Percentiles rank a stretch among this genome's conserved stretches.
These are phyloP conservation scores for Penicillium diatomitis DNA, from an alignment of 495 filamentous ascomycete genomes.

Conservation along the genomic window DNA sequence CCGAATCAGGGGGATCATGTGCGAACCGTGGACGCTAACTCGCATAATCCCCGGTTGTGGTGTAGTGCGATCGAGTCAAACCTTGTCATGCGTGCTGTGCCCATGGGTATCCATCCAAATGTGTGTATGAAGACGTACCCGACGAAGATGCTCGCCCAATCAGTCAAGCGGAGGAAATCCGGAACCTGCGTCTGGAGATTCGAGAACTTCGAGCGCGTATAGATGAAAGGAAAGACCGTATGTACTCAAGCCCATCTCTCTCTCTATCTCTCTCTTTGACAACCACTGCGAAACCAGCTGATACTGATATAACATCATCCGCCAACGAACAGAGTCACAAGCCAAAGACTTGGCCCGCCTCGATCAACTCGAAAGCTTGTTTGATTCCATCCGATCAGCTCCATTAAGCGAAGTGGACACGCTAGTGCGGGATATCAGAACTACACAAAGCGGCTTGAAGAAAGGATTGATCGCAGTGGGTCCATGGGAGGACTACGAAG, in stretches of 20 bases:
- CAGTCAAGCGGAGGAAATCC: slow-evolving; percentile 36
- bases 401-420: slow-evolving; percentile 25
- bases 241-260: neutral
- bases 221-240: slow-evolving; percentile 21
- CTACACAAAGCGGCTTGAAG: slow-evolving; percentile 13
- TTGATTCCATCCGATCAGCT: slow-evolving; percentile 33
- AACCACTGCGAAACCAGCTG: slow-evolving; percentile 2
- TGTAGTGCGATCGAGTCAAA: slow-evolving; percentile 37
- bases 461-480: slow-evolving; percentile 14
- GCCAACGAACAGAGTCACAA: slow-evolving; percentile 10
- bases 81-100: slow-evolving; percentile 41
- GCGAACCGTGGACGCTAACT: neutral
- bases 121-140: slow-evolving; percentile 28
- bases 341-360: slow-evolving; percentile 19
- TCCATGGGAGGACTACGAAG: slow-evolving; percentile 23
- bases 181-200: slow-evolving; percentile 32
- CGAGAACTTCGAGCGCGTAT: slow-evolving; percentile 23
- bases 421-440: slow-evolving; percentile 27
- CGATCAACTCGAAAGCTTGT: slow-evolving; percentile 28
- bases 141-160: slow-evolving; percentile 33
- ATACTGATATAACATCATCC: neutral
- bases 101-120: slow-evolving; percentile 38
- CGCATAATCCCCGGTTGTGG: neutral
- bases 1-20: neutral
- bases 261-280: neutral